phyloP scores from a whole-genome alignment of 2,329 filamentous ascomycete genomes.

The Aspergillus neotritici region DNA sequence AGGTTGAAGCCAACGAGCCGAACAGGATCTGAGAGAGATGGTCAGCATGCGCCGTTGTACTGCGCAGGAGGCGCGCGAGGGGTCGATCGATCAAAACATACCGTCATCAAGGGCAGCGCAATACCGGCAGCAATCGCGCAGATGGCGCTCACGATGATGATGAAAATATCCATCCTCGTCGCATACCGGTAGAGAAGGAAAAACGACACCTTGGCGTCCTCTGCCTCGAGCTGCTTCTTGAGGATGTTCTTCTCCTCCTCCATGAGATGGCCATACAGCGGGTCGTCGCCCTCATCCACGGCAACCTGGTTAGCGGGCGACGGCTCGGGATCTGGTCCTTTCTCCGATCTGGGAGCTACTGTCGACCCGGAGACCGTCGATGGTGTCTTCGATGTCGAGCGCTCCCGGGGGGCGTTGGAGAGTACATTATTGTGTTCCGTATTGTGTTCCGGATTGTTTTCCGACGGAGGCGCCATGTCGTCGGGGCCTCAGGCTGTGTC shows the following conservation, averaged over 20 bases:
- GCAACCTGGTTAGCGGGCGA: conserved; percentile 6
- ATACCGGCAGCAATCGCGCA: conserved; percentile 68
- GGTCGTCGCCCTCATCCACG: conserved; percentile 38
- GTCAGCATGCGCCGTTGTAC: conserved; percentile 5
- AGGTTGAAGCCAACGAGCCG: conserved; percentile 66
- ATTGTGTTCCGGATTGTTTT: no score
- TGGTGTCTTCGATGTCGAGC: conserved; percentile 12
- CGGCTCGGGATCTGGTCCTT: conserved; percentile 13
- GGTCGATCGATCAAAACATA: conserved; percentile 29
- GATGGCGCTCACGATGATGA: conserved; percentile 57
- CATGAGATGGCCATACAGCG: conserved; percentile 58
- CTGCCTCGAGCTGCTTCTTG: conserved; percentile 61
- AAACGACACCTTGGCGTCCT: conserved; percentile 59
- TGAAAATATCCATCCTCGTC: conserved; percentile 57
- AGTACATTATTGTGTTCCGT: conserved; percentile 4
- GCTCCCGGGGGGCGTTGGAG: conserved; percentile 3
- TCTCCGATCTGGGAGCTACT: conserved; percentile 10
- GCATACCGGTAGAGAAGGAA: conserved; percentile 65
- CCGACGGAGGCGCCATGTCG: conserved; percentile 9
- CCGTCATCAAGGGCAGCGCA: conserved; percentile 72
- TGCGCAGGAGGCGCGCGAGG: not conserved
- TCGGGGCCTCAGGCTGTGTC: not conserved
- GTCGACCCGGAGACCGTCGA: conserved; percentile 22
- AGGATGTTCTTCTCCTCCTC: conserved; percentile 62
- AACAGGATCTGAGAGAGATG: conserved; percentile 53